Conservation (phyloP, 805 yeast genomes). For the Kazachstania africana region DNA sequence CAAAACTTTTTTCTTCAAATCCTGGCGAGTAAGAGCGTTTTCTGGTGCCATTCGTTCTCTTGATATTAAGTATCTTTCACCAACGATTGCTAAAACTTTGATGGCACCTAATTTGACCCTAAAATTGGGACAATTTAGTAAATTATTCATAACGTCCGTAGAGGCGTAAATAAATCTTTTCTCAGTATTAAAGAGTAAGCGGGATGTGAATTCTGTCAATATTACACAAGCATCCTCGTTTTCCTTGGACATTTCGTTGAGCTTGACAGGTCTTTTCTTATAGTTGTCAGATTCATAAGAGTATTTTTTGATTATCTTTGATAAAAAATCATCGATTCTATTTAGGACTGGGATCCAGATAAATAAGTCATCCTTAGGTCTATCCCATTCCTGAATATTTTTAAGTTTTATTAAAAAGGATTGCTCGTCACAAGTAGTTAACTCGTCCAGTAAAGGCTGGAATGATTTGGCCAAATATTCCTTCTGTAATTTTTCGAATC, state of each 20-base stretch:
- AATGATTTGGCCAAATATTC: slow-evolving; percentile 35
- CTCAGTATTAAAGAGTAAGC: slow-evolving; percentile 56
- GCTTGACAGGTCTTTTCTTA: slow-evolving; percentile 34
- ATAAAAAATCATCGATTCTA: slow-evolving; percentile 59
- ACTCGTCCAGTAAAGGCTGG: slow-evolving; percentile 28
- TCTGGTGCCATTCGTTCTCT: slow-evolving; percentile 21
- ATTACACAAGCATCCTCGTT: slow-evolving; percentile 41
- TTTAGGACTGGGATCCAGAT: slow-evolving; percentile 73
- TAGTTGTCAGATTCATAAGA: slow-evolving; percentile 23
- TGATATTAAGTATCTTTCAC: slow-evolving; percentile 43
- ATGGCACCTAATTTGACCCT: slow-evolving; percentile 49
- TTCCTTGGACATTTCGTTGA: slow-evolving; percentile 31
- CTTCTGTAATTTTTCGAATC: slow-evolving; percentile 22
- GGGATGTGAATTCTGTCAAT: slow-evolving; percentile 48
- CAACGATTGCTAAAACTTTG: slow-evolving; percentile 46
- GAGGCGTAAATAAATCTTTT: slow-evolving; percentile 61
- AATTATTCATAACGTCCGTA: slow-evolving; percentile 42
- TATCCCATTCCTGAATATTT: slow-evolving; percentile 38
- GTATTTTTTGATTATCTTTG: slow-evolving; percentile 41
- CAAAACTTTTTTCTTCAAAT: slow-evolving; percentile 35
- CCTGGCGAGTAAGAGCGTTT: slow-evolving; percentile 15
- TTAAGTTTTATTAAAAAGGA: slow-evolving; percentile 32
- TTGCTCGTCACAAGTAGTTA: slow-evolving; percentile 28
- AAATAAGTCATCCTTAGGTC: slow-evolving; percentile 56
- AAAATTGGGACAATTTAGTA: slow-evolving; percentile 50